Evolutionary conservation across 2,329 filamentous ascomycete species (phyloP).

Genomic region (Lecanoromycetidae sp.): DNA sequence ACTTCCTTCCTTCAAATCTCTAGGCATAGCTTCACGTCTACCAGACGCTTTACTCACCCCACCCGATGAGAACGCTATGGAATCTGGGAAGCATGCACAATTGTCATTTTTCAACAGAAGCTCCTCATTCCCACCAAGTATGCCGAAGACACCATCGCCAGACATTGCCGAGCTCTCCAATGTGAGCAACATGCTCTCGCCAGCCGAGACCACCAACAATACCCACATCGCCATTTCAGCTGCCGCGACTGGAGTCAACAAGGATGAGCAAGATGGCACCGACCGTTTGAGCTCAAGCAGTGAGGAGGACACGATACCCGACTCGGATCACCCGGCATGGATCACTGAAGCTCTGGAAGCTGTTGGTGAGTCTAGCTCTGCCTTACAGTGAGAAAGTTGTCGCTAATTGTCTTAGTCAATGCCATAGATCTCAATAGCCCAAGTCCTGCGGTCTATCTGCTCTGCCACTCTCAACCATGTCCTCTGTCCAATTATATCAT

Average conservation of each 20-base stretch:
- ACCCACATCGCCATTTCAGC: not conserved
- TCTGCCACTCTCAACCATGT: slow-evolving; percentile 17
- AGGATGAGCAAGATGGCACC: not conserved
- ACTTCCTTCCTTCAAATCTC: slow-evolving; percentile 16
- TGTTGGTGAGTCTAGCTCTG: slow-evolving; percentile 2
- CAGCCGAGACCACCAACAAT: not conserved
- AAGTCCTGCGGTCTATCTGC: slow-evolving; percentile 6
- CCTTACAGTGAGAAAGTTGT: not conserved
- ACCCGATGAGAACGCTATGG: slow-evolving; percentile 13
- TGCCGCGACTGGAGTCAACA: not conserved
- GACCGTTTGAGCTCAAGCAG: not conserved
- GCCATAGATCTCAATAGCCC: slow-evolving; percentile 1
- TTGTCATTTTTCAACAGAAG: not conserved
- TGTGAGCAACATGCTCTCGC: not conserved
- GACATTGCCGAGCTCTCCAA: not conserved
- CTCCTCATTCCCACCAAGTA: slow-evolving; percentile 6
- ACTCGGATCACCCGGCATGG: slow-evolving; percentile 1
- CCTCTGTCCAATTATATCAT: slow-evolving; percentile 11
- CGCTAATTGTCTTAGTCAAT: slow-evolving; percentile 10
- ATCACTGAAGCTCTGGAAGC: slow-evolving; percentile 1
- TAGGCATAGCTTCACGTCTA: slow-evolving; percentile 15
- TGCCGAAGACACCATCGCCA: slow-evolving; percentile 8
- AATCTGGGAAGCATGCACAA: not conserved
- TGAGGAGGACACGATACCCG: not conserved
- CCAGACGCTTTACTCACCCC: slow-evolving; percentile 16